Percentiles rank a stretch among this genome's conserved stretches.
phyloP scores from a whole-genome alignment of 2,329 filamentous ascomycete species.

The Neopestalotiopsis clavispora region DNA sequence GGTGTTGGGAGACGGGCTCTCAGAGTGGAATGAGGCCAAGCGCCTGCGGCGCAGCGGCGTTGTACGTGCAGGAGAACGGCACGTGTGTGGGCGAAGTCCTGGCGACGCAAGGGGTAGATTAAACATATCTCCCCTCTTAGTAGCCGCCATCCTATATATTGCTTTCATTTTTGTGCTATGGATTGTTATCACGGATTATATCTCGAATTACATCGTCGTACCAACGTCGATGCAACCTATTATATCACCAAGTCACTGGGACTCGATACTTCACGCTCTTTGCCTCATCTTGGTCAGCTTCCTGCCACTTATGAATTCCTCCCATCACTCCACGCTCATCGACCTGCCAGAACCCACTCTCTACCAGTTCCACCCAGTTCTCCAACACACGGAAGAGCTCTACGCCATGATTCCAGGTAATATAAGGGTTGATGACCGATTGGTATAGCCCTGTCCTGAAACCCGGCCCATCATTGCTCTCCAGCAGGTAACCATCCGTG shows the following conservation, averaged over 20 bases:
- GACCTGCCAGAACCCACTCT: conserved; percentile 4
- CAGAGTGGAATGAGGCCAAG: too few relatives aligned
- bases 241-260: neutral
- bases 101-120: too few relatives aligned
- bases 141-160: too few relatives aligned
- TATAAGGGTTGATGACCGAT: conserved; percentile 4
- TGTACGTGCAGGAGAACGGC: too few relatives aligned
- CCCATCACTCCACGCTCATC: neutral
- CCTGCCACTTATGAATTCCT: conserved; percentile 13
- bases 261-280: neutral
- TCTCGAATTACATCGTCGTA: too few relatives aligned
- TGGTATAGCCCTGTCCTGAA: neutral
- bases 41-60: too few relatives aligned
- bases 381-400: conserved; percentile 14
- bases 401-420: conserved; percentile 2
- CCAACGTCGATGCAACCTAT: too few relatives aligned
- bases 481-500: conserved; percentile 5
- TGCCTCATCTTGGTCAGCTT: conserved; percentile 7
- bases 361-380: conserved; percentile 6
- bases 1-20: too few relatives aligned
- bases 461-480: neutral
- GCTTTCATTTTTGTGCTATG: too few relatives aligned
- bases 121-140: too few relatives aligned
- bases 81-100: too few relatives aligned
- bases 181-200: too few relatives aligned